These are phyloP conservation scores for Crithidia sp. DNA, from an alignment of 208 protist species.

Conservation along the genomic window DNA sequence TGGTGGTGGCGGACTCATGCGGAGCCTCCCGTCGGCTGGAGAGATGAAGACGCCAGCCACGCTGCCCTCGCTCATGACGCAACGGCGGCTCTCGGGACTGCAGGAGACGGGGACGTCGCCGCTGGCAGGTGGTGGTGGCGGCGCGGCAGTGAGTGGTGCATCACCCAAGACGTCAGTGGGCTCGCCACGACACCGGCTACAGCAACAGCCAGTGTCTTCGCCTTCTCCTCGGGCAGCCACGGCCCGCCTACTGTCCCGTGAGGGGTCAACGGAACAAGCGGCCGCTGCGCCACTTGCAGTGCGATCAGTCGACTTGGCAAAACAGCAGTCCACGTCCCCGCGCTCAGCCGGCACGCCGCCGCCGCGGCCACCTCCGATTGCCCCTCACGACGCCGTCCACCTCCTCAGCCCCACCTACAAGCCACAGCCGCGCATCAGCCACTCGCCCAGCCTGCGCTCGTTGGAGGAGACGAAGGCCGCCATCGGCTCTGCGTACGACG, in stretches of 20 bases:
- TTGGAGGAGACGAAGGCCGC: conserved; percentile 2
- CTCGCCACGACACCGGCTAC: not conserved
- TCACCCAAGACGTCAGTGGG: no score
- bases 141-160: not conserved
- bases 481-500: conserved; percentile 8
- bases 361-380: conserved; percentile 3
- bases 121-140: not conserved
- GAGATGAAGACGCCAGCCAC: not conserved
- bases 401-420: not conserved
- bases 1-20: not conserved
- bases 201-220: not conserved
- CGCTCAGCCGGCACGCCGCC: not conserved
- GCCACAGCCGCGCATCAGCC: not conserved
- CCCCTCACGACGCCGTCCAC: not conserved
- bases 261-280: no score
- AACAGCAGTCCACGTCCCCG: not conserved
- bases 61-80: conserved; percentile 1
- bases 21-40: not conserved
- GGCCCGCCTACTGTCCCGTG: no score
- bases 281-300: no score
- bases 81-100: conserved; percentile 1
- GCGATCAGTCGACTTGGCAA: not conserved
- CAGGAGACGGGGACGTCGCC: not conserved
- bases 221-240: no score
- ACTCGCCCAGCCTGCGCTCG: conserved; percentile 3